These are phyloP conservation scores for Calonectria leucothoes DNA, from an alignment of 2,329 filamentous ascomycete genomes.

Conservation along the genomic window DNA sequence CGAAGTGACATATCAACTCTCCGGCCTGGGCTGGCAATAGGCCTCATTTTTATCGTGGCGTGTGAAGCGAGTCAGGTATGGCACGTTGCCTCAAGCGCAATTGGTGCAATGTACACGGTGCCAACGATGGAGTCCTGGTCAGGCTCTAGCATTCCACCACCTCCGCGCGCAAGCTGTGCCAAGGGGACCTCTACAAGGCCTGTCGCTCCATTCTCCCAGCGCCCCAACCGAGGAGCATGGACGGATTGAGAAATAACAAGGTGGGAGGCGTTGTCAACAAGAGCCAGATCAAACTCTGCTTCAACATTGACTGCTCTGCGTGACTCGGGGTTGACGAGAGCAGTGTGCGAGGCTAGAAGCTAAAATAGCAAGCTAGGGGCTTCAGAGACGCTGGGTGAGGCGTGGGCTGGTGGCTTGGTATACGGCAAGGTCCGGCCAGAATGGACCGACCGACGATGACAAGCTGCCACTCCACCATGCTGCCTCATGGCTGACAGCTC, in stretches of 20 bases:
- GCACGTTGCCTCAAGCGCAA: not conserved
- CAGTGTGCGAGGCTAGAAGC: slow-evolving; percentile 13
- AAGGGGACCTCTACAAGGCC: not conserved
- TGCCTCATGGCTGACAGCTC: not conserved
- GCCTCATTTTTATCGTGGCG: slow-evolving; percentile 2
- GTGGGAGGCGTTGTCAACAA: slow-evolving; percentile 26
- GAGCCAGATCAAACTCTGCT: slow-evolving; percentile 32
- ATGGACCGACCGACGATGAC: slow-evolving; percentile 31
- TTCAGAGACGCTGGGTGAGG: slow-evolving; percentile 13
- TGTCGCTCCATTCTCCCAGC: not conserved
- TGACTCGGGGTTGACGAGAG: slow-evolving; percentile 28
- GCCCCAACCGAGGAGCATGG: slow-evolving; percentile 18
- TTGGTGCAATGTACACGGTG: not conserved
- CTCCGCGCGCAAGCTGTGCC: slow-evolving; percentile 9
- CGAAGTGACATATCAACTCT: not conserved
- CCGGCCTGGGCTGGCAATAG: not conserved
- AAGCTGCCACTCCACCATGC: slow-evolving; percentile 6
- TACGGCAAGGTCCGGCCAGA: slow-evolving; percentile 39
- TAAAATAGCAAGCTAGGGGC: slow-evolving; percentile 12
- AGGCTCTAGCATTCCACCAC: slow-evolving; percentile 5
- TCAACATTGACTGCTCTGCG: slow-evolving; percentile 29
- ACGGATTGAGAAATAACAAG: slow-evolving; percentile 21
- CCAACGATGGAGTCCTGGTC: not conserved
- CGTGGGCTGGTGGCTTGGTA: slow-evolving; percentile 32
- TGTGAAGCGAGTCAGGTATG: slow-evolving; percentile 8